Percentiles rank a stretch among this genome's conserved stretches.
phyloP scores from a whole-genome alignment of 1,284 basidiomycete species.

The Porogramme epimiltina region DNA sequence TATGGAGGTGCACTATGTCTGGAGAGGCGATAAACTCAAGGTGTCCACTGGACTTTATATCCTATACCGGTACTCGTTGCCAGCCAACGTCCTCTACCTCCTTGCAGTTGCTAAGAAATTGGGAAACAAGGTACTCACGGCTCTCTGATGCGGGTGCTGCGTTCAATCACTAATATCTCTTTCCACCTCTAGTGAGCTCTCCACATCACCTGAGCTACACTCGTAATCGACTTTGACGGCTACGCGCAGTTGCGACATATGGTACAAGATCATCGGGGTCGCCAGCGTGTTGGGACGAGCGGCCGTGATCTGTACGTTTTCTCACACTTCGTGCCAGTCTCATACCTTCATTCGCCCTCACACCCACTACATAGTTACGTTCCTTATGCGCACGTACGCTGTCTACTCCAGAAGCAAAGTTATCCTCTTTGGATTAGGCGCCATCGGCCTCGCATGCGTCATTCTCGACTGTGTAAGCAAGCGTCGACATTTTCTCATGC shows the following conservation, averaged over 20 bases:
- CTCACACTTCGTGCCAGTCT: too few relatives aligned
- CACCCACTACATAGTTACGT: conserved; percentile 25
- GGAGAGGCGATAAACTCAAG: conserved; percentile 22
- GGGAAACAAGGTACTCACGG: conserved; percentile 4
- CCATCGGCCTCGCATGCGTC: conserved; percentile 28
- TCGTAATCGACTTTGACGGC: background rate
- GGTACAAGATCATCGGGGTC: conserved; percentile 33
- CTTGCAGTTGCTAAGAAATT: conserved; percentile 30
- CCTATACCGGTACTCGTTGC: conserved; percentile 37
- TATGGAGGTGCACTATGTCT: conserved; percentile 35
- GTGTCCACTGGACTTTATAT: conserved; percentile 38
- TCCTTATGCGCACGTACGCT: conserved; percentile 35
- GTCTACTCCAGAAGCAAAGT: conserved; percentile 30
- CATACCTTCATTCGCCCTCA: background rate
- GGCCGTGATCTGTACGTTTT: conserved; percentile 33
- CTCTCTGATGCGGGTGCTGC: background rate
- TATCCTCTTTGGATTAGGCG: conserved; percentile 29
- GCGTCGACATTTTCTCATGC: too few relatives aligned
- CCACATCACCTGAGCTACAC: background rate
- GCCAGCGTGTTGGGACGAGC: conserved; percentile 36
- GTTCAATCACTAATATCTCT: background rate
- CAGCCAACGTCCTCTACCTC: conserved; percentile 37
- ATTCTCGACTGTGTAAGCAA: too few relatives aligned
- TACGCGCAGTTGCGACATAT: conserved; percentile 30
- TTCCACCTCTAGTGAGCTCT: background rate